Evolutionary conservation across 2,329 filamentous ascomycete genomes (phyloP).

Genomic region (Fusarium pseudograminearum): DNA sequence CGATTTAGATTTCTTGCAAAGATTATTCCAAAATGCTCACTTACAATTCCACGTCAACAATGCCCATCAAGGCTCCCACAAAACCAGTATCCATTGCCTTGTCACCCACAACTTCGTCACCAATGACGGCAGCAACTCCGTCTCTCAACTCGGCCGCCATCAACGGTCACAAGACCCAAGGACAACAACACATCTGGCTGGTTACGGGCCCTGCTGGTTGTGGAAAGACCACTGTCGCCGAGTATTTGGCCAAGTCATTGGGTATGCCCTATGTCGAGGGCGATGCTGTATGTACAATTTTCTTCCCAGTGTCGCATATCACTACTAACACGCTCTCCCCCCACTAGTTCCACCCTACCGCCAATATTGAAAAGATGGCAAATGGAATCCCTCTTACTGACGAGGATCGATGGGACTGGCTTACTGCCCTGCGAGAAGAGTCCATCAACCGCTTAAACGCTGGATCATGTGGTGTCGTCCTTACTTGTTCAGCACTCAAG

Average conservation of each 20-base stretch:
- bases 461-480: conserved; percentile 80
- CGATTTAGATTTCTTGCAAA: conserved; percentile 12
- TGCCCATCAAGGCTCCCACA: conserved; percentile 58
- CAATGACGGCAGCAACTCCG: conserved; percentile 39
- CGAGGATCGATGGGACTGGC: conserved; percentile 97
- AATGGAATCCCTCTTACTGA: conserved; percentile 87
- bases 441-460: conserved; percentile 67
- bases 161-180: conserved; percentile 47
- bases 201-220: conserved; percentile 84
- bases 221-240: conserved; percentile 81
- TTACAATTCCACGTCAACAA: conserved; percentile 60
- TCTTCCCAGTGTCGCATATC: conserved; percentile 7
- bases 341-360: conserved; percentile 75
- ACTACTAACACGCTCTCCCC: conserved; percentile 42
- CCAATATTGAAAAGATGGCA: conserved; percentile 93
- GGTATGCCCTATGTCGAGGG: conserved; percentile 80
- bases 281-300: conserved; percentile 70
- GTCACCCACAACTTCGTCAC: conserved; percentile 39
- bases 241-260: conserved; percentile 71
- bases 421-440: conserved; percentile 80
- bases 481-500: conserved; percentile 96
- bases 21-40: conserved; percentile 59
- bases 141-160: conserved; percentile 49
- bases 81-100: conserved; percentile 46
- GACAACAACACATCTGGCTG: conserved; percentile 79